Base-by-base conservation (phyloP, 2,329 filamentous ascomycete genomes). In the Beauveria medogensis region DNA sequence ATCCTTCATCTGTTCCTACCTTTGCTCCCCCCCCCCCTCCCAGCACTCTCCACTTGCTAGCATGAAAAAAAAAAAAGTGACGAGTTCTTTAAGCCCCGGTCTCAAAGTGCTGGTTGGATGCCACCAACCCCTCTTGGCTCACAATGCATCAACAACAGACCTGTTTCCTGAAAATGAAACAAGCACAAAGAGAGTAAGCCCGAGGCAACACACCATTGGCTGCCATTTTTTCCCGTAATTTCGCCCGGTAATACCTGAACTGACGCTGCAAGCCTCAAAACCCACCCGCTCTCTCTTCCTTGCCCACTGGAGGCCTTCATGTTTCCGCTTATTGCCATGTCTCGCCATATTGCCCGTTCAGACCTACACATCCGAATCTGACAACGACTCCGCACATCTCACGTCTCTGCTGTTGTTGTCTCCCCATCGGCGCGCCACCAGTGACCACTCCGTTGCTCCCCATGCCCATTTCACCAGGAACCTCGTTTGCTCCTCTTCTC, bases 1-100 rank as follows among this genome's bases (percentile, higher is more conserved):
- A 52, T 46, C 37, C 44, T 48, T 48, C 55, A 51, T 41, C 55
- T 51, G 55, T n/a, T 58, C 28, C 54, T 43, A 41, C 54, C 55
- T n/a, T 24, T 16, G 10, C 30, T 3, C 28, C 30, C 10, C 10
- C 10, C 9, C 9, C 30, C 10, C 10, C 3, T 9, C 9, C 34
- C 18, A 9, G 26, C 30, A 30, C 34, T 26, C 41, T n/a, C 41
- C 54, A 37, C 28, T 54, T 26, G 10, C 48, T 22, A 28, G 10
- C 50, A 22, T 54, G 37, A 44, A 47, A 47, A 12, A 16, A 26
- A 44, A 55, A 55, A 43, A 55, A n/a, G 37, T 54, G 52, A 55
- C 40, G 22, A 55, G 52, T 55, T 53, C 48, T 34, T 51, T 51
- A 14, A 47, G 44, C 34, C 51, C 54, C 20, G n/a, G 54, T 18